Evolutionary conservation across 2,329 filamentous ascomycete genomes (phyloP), one percentile per base, ranked within the genome.

Genomic region (Calonectria honghensis): DNA sequence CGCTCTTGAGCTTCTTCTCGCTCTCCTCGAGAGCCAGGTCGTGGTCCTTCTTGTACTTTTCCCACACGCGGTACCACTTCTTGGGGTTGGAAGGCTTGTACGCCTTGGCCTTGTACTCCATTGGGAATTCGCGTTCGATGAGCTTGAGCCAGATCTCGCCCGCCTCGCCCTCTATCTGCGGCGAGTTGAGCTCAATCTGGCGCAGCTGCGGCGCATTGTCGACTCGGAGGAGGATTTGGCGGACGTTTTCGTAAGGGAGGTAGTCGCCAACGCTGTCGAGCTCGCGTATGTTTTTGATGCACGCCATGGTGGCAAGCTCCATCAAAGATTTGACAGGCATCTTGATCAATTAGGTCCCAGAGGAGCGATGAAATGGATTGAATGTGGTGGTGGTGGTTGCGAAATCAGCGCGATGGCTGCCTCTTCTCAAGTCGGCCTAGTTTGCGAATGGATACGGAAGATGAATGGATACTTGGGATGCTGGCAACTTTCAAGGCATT

Each of bases 51-150:
- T 91, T 89, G 81, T 96, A 93, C 76, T 92, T 91, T 77, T 89
- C 87, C 86, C 97, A 98, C 18, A 97, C 89, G 70, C 93, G 92
- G 82, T 93, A 92, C 96, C 96, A 98, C 74, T 92, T 92, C 45
- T 88, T 87, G 0, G 93, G 91, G 76, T 95, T 90, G 70, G 89
- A 89, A 0, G 94, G 94, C 31, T 91, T 87, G 78, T 93, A 91
- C 32, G 91, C 90, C 81, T 94, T 92, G 59, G 87, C 86, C 52
- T 92, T 88, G 76, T 86, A 85, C 84, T 92, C 93, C 71, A 91
- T 86, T 2, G 92, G 92, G 75, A 98, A 94, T 80, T 98, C 93
- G 63, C 92, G 91, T 67, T 91, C 90, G 84, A 98, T 97, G 81
- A 98, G 91, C 35, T 91, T 90, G 52, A 92, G 85, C 96, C 96